Base-by-base conservation (phyloP, 2,329 filamentous ascomycete genomes). In the Aspergillus fijiensis region DNA sequence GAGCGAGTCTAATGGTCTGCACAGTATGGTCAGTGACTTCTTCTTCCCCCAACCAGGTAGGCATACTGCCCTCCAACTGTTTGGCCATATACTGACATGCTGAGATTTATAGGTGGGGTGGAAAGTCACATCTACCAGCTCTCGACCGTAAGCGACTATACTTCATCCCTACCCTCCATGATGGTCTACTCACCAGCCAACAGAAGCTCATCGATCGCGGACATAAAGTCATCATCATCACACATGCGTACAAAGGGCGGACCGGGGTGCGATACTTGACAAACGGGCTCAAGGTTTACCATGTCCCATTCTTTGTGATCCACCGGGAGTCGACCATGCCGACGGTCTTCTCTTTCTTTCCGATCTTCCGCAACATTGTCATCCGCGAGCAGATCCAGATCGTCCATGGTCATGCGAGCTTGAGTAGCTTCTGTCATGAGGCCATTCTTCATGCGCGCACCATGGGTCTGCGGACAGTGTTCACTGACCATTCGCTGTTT, bases 91-190 rank as follows among this genome's bases (percentile, higher is more conserved):
- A 53, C 1, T 31, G 16, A 45, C 2, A 3, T 52, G 9, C 67
- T 73, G 29, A 70, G 45, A 16, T 54, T 42, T 52, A 4, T 49
- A 84, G 85, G 95, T 73, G 95, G 95, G 69, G 87, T 99, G 66
- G 95, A 99, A 80, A 96, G 92, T 77, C 95, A 99, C 79, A 98
- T 99, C 70, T 99, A 99, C 80, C 95, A 99, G 77, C 83, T 99
- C 47, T 95, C 94, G 33, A 91, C 90, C 59, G 84, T 86, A 76
- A 63, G 79, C 39, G 16, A 45, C 39, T 19, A 16, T 16, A 33
- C 49, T 31, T 25, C 35, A 61, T 23, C 16, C 47, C 58, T 39
- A 21, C 19, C 52, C 23, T 53, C 9, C 11, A n/a, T 39, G 52
- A 21, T 16, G n/a, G 42, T 50, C 49, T 47, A 54, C 61, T 59